phyloP scores from a whole-genome alignment of 257 asterid species.

The Pogostemon cablin region DNA sequence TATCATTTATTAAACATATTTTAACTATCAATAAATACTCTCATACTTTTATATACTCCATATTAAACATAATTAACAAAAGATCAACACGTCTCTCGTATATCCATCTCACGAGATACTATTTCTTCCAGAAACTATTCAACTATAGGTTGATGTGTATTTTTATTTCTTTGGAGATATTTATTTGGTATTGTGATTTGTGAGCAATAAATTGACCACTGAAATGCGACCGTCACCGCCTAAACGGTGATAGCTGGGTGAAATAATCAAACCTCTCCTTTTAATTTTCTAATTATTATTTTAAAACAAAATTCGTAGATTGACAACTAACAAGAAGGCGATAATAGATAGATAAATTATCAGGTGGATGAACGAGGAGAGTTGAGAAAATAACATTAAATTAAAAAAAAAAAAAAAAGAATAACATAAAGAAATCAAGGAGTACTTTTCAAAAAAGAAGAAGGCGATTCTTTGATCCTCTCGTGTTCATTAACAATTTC shows the following conservation, averaged over 20 bases:
- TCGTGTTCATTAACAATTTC: conserved; percentile 7
- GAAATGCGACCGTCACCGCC: conserved; percentile 23
- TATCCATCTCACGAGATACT: too few relatives aligned
- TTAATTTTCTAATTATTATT: conserved; percentile 11
- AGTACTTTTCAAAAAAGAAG: neutral
- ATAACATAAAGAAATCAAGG: neutral
- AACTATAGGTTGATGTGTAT: too few relatives aligned
- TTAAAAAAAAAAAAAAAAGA: neutral
- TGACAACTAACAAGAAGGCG: neutral
- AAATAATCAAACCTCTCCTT: neutral
- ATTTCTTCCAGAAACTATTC: too few relatives aligned
- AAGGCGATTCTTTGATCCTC: conserved; percentile 17
- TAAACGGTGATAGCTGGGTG: neutral
- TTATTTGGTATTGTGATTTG: neutral
- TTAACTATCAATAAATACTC: too few relatives aligned
- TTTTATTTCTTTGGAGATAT: neutral
- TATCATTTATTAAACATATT: too few relatives aligned
- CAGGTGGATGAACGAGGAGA: conserved; percentile 28
- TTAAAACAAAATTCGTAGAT: neutral
- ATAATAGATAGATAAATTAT: conserved; percentile 9
- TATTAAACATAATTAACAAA: too few relatives aligned
- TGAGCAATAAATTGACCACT: conserved; percentile 11
- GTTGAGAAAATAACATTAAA: conserved; percentile 8
- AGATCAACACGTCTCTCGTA: too few relatives aligned
- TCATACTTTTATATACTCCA: too few relatives aligned